Conservation (phyloP, 345 rosid genomes). For the Eucalyptus melliodora region DNA sequence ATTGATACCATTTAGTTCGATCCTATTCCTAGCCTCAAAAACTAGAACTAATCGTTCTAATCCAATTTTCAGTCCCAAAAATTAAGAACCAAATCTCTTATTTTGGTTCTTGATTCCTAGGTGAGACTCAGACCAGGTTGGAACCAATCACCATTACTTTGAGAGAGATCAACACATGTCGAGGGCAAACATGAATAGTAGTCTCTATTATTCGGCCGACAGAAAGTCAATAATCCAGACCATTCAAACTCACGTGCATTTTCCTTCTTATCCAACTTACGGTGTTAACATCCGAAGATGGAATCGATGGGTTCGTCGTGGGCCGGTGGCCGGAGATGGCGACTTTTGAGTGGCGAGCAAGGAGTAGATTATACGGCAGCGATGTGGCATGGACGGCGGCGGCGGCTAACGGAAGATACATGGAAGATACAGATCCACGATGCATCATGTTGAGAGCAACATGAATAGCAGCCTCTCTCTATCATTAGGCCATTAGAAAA, state of each 20-base stretch:
- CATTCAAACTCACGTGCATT: too few species aligned
- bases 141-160: too few species aligned
- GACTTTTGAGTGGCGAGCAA: neutral
- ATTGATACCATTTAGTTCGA: accelerated
- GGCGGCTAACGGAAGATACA: neutral
- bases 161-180: too few species aligned
- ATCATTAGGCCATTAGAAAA: neutral
- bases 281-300: neutral
- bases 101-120: too few species aligned
- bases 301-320: neutral
- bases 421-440: neutral
- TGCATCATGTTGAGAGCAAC: too few species aligned
- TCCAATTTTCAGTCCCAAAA: neutral
- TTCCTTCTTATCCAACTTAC: too few species aligned
- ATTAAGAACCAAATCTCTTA: too few species aligned
- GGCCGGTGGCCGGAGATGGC: neutral
- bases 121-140: neutral
- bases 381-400: neutral
- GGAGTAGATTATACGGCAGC: neutral
- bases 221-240: too few species aligned
- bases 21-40: accelerated
- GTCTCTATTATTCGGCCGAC: too few species aligned
- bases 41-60: accelerated
- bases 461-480: too few species aligned
- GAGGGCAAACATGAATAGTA: too few species aligned